Percentiles rank a stretch among this genome's conserved stretches.
Conservation (phyloP, 139 green algal genomes). For the Haematococcus lacustris region DNA sequence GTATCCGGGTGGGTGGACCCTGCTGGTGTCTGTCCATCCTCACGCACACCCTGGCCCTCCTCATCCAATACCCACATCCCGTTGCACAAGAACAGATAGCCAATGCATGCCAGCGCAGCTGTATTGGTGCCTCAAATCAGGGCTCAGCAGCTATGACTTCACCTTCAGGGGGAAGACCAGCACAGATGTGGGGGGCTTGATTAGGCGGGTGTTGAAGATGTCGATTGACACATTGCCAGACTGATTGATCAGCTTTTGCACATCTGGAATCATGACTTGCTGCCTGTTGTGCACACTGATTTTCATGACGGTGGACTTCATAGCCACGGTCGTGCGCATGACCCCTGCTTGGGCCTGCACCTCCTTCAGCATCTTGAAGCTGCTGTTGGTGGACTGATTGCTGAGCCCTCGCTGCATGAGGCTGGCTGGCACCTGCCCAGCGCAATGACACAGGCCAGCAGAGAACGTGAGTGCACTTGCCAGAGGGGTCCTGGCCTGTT, state of each 20-base stretch:
- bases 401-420: conserved; percentile 28
- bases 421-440: conserved; percentile 27
- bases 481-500: too few species aligned
- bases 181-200: conserved; percentile 48
- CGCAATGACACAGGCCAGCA: neutral
- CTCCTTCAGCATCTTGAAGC: conserved; percentile 27
- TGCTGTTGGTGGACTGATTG: neutral
- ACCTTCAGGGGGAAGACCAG: conserved; percentile 49
- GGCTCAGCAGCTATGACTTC: too few species aligned
- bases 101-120: too few species aligned
- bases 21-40: too few species aligned
- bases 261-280: conserved; percentile 57
- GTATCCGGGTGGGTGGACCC: too few species aligned
- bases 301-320: conserved; percentile 55
- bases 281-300: conserved; percentile 50
- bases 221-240: conserved; percentile 44
- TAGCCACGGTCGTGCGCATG: conserved; percentile 44
- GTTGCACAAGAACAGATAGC: too few species aligned
- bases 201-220: conserved; percentile 49
- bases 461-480: neutral
- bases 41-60: too few species aligned
- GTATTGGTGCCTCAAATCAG: too few species aligned
- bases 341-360: conserved; percentile 25
- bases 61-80: too few species aligned
- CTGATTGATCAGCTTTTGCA: conserved; percentile 61